Base-by-base conservation (phyloP, 352 stramenopile species). In the Salisapilia sapeloensis region DNA sequence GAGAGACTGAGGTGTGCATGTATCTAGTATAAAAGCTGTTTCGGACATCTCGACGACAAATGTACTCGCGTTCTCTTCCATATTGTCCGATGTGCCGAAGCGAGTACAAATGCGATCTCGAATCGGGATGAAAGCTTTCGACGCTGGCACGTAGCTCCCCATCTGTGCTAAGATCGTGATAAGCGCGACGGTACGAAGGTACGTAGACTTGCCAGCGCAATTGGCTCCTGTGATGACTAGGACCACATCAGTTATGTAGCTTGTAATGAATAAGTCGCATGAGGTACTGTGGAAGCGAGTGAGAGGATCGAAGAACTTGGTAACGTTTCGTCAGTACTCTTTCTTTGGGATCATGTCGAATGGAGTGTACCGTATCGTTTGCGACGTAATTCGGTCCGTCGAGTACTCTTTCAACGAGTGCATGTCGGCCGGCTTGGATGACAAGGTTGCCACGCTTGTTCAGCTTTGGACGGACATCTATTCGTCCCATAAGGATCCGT, bases 11-110 rank as follows among this genome's bases (percentile, higher is more conserved):
- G 49, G 23, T 5, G 72, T 83, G 29, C 60, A 69, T 4, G 59
- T 54, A 39, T 91, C 75, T 13, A 93, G 43, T 1, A 91, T 85
- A 41, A 91, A 89, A 6, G 76, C 75, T 2, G 62, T 80, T 37
- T 94, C 82, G 0, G 65, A 76, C 85, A 95, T 96, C 37, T 96
- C 85, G 17, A 93, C 64, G 8, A 59, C 61, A 44, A 96, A 96
- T 3, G 82, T 92, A 33, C 78, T 94, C 12, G 84, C 52, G 42
- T 95, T 96, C 45, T 92, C 79, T 54, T 96, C 84, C 66, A 96
- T 92, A 36, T 94, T 80, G 32, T 96, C 85, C 2, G 75, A 84
- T 5, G 82, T 96, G 7, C 80, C 82, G 26, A 96, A 90, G 30
- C 84, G 60, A 9, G 85, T 93, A 29, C 91, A 79, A n/a, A 96